Conservation (phyloP, 73 alveolate species). For the Blepharisma japonicum region DNA sequence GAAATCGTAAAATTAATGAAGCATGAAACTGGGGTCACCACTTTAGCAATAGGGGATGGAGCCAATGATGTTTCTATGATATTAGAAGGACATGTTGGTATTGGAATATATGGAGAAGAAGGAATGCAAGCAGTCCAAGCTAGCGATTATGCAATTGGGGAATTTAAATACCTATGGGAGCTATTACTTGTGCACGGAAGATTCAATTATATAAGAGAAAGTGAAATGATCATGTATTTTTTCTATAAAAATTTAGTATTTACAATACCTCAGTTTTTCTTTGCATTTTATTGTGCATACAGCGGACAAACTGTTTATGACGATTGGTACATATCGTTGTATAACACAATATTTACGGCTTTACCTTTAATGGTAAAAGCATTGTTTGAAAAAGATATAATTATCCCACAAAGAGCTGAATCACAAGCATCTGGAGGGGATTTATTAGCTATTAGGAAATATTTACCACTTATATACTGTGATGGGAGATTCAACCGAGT, state of each 20-base stretch:
- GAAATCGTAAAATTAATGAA: constrained; percentile 86
- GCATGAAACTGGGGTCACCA: constrained; percentile 61
- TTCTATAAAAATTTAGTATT: constrained; percentile 93
- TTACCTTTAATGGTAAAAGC: constrained; percentile 88
- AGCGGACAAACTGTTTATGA: constrained; percentile 89
- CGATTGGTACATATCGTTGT: constrained; percentile 88
- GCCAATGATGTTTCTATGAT: constrained; percentile 99
- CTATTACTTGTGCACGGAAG: constrained; percentile 94
- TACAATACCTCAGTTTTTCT: constrained; percentile 85
- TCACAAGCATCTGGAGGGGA: background rate
- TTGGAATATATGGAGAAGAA: constrained; percentile 97
- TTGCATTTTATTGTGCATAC: constrained; percentile 69
- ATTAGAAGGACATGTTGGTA: constrained; percentile 96
- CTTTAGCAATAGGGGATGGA: constrained; percentile 97
- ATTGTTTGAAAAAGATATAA: constrained; percentile 80
- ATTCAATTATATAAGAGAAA: constrained; percentile 74
- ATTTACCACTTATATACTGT: constrained; percentile 36
- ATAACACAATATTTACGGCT: constrained; percentile 95
- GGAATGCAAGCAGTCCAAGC: constrained; percentile 97
- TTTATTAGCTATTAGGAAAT: constrained; percentile 28
- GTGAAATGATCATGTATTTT: constrained; percentile 88
- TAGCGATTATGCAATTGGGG: constrained; percentile 92
- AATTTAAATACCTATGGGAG: constrained; percentile 86
- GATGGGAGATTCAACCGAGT: constrained; percentile 43
- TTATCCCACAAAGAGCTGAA: constrained; percentile 23